Percentiles rank a stretch among this genome's conserved stretches.
Conservation (phyloP, 2,329 filamentous ascomycete genomes). For the Pseudocercospora vitis region DNA sequence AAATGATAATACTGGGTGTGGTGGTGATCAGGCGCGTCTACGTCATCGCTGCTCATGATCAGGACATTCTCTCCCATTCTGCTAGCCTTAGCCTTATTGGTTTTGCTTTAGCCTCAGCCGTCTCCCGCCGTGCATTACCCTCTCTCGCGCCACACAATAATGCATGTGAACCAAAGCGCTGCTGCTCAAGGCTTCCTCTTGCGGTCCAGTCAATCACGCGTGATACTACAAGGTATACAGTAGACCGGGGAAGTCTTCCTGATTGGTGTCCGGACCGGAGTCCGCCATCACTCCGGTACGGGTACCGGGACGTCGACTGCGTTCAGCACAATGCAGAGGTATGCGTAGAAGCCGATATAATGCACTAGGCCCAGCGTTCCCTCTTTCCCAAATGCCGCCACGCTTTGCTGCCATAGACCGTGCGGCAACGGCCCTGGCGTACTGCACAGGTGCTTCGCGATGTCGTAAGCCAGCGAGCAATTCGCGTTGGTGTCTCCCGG, state of each 20-base stretch:
- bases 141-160: too few species aligned
- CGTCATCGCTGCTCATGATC: constrained; percentile 4
- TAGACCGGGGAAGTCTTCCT: too few species aligned
- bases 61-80: background rate
- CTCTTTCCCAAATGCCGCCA: constrained; percentile 27
- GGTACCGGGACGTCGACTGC: constrained; percentile 26
- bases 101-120: background rate
- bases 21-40: background rate
- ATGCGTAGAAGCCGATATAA: constrained; percentile 29
- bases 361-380: constrained; percentile 30
- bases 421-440: constrained; percentile 25
- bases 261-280: too few species aligned
- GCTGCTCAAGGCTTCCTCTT: too few species aligned
- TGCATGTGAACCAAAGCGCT: too few species aligned
- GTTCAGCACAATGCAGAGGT: constrained; percentile 29
- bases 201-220: too few species aligned
- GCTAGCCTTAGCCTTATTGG: background rate
- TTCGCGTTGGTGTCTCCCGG: constrained; percentile 25
- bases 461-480: constrained; percentile 28
- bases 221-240: too few species aligned
- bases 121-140: background rate
- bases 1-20: background rate
- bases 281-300: too few species aligned
- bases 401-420: constrained; percentile 22
- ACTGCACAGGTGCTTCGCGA: constrained; percentile 23